These are phyloP conservation scores for Suillus decipiens DNA, from an alignment of 768 basidiomycete species.

Conservation along the genomic window DNA sequence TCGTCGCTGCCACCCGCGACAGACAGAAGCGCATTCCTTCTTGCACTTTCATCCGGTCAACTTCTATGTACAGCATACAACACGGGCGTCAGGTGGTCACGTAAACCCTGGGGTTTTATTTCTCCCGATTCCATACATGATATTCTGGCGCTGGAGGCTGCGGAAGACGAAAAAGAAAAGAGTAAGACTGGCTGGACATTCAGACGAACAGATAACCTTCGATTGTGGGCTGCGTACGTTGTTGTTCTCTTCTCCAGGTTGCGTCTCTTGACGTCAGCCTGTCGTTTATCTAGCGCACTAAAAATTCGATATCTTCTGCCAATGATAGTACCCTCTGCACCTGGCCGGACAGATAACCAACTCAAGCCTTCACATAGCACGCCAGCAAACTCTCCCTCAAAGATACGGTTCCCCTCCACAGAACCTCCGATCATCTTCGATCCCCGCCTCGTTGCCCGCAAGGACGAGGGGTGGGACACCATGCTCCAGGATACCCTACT, in stretches of 20 bases:
- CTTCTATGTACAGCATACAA: conserved; percentile 83
- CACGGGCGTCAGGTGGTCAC: conserved; percentile 73
- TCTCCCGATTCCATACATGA: conserved; percentile 78
- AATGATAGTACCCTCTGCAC: conserved; percentile 53
- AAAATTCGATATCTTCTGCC: conserved; percentile 82
- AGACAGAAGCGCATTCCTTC: conserved; percentile 45
- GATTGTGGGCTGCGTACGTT: conserved; percentile 82
- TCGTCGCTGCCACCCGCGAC: conserved; percentile 35
- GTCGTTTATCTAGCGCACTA: conserved; percentile 54
- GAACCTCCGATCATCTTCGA: conserved; percentile 68
- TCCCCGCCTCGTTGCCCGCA: conserved; percentile 68
- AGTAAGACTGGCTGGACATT: conserved; percentile 77
- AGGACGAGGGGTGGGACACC: conserved; percentile 77
- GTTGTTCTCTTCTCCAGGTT: not conserved
- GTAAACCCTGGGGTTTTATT: conserved; percentile 88
- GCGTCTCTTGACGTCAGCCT: not conserved
- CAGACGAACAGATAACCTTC: conserved; percentile 80
- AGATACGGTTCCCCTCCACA: conserved; percentile 38
- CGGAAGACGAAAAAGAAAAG: conserved; percentile 41
- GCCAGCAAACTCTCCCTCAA: conserved; percentile 34
- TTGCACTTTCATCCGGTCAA: conserved; percentile 71
- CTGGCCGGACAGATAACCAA: conserved; percentile 29
- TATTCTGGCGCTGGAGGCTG: conserved; percentile 65
- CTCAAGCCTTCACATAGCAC: conserved; percentile 20
- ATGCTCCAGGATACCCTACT: conserved; percentile 69